These are phyloP conservation scores for Tubosaeta sp. DNA, from an alignment of 768 basidiomycete genomes.

Conservation along the genomic window DNA sequence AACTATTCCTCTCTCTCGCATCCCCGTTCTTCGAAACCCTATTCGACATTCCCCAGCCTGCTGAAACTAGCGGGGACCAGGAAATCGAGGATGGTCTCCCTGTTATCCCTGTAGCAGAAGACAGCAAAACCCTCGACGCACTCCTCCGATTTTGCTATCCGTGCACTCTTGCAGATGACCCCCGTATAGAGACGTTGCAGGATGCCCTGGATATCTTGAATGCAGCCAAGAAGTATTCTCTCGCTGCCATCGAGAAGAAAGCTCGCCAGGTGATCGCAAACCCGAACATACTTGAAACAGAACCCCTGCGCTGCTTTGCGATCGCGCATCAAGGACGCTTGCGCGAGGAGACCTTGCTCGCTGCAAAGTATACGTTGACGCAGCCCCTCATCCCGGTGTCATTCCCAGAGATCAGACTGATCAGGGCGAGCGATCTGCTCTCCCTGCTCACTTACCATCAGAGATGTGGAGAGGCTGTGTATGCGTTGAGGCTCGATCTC, in stretches of 20 bases:
- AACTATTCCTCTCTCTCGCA: constrained; percentile 27
- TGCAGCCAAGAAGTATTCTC: constrained; percentile 19
- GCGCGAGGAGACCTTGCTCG: constrained; percentile 21
- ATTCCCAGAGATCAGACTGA: constrained; percentile 26
- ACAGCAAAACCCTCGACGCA: constrained; percentile 17
- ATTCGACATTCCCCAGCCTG: constrained; percentile 28
- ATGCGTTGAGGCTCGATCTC: background rate
- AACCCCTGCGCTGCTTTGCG: constrained; percentile 29
- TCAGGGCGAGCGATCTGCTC: constrained; percentile 26
- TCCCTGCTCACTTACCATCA: constrained; percentile 21
- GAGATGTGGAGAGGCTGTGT: constrained; percentile 11
- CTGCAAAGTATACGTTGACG: constrained; percentile 29
- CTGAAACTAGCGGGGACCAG: constrained; percentile 1
- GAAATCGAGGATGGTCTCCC: constrained; percentile 12
- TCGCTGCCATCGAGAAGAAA: constrained; percentile 16
- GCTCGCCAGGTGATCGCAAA: constrained; percentile 18
- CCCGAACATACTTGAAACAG: constrained; percentile 17
- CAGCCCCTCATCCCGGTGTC: constrained; percentile 20
- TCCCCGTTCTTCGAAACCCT: constrained; percentile 32
- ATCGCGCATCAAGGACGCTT: constrained; percentile 25
- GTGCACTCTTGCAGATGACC: constrained; percentile 16
- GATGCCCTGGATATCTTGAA: constrained; percentile 13
- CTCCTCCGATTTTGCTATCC: constrained; percentile 24
- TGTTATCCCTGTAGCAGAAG: constrained; percentile 17
- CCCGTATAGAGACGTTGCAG: constrained; percentile 7